Evolutionary conservation across 305 asterid species (phyloP).

Genomic region (Fraxinus floribunda): DNA sequence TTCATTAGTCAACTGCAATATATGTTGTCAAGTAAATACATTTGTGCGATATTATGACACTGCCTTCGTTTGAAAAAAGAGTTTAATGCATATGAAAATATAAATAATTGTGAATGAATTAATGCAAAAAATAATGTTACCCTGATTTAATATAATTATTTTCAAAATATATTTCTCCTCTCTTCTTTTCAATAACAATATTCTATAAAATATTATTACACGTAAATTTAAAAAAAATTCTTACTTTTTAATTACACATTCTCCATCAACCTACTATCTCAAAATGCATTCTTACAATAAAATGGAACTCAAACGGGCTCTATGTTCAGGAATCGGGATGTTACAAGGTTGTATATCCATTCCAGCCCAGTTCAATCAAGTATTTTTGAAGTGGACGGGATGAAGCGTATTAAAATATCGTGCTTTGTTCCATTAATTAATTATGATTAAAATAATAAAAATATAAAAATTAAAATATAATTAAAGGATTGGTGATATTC

Average conservation of each 20-base stretch:
- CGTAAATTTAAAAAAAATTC: too few species aligned
- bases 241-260: too few species aligned
- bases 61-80: background rate
- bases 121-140: background rate
- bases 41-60: background rate
- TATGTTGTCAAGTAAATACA: too few species aligned
- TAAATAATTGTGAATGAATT: background rate
- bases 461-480: too few species aligned
- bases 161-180: too few species aligned
- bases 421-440: background rate
- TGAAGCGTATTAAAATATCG: background rate
- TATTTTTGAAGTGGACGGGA: background rate
- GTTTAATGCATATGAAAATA: too few species aligned
- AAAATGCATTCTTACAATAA: too few species aligned
- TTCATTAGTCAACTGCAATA: background rate
- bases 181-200: too few species aligned
- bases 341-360: background rate
- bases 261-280: too few species aligned
- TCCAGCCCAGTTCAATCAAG: background rate
- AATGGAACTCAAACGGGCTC: too few species aligned
- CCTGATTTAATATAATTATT: too few species aligned
- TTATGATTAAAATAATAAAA: background rate
- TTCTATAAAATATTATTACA: too few species aligned
- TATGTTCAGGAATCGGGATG: background rate
- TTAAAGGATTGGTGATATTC: background rate